phyloP scores from a whole-genome alignment of 2,329 filamentous ascomycete genomes.

The Talaromyces sp. region DNA sequence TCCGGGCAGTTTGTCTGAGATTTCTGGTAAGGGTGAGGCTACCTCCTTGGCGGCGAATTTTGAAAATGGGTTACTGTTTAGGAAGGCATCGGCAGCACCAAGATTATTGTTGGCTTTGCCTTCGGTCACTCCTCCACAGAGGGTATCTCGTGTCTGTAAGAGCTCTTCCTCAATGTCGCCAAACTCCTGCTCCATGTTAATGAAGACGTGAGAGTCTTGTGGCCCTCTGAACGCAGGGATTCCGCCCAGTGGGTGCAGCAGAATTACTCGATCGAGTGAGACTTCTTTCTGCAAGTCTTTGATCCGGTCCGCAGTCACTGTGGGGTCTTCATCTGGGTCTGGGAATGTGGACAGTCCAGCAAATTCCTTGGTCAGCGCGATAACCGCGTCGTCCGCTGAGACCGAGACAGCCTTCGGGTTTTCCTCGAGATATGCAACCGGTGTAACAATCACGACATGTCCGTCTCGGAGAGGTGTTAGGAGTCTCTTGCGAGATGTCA shows the following conservation, averaged over 20 bases:
- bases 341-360: slow-evolving; percentile 63
- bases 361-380: slow-evolving; percentile 77
- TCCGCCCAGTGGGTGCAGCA: slow-evolving; percentile 84
- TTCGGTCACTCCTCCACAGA: slow-evolving; percentile 6
- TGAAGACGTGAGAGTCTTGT: slow-evolving; percentile 74
- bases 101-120: slow-evolving; percentile 22
- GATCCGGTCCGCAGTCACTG: slow-evolving; percentile 42
- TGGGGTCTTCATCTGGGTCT: slow-evolving; percentile 48
- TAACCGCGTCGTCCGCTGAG: slow-evolving; percentile 65
- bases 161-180: slow-evolving; percentile 68
- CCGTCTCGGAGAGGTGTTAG: slow-evolving; percentile 68
- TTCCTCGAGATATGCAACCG: slow-evolving; percentile 61
- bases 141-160: slow-evolving; percentile 29
- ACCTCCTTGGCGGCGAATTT: slow-evolving; percentile 42
- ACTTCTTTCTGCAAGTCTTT: slow-evolving; percentile 54
- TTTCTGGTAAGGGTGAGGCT: slow-evolving; percentile 24
- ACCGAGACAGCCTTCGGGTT: slow-evolving; percentile 53
- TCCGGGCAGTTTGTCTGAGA: slow-evolving; percentile 9
- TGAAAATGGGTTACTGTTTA: slow-evolving; percentile 48
- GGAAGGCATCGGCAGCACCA: slow-evolving; percentile 20
- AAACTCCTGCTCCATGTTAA: slow-evolving; percentile 93
- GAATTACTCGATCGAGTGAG: slow-evolving; percentile 79
- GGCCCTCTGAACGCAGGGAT: slow-evolving; percentile 68
- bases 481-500: slow-evolving; percentile 56
- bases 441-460: slow-evolving; percentile 70